These are phyloP conservation scores for Syzygium jambos DNA, from an alignment of 345 rosid species.

Conservation along the genomic window DNA sequence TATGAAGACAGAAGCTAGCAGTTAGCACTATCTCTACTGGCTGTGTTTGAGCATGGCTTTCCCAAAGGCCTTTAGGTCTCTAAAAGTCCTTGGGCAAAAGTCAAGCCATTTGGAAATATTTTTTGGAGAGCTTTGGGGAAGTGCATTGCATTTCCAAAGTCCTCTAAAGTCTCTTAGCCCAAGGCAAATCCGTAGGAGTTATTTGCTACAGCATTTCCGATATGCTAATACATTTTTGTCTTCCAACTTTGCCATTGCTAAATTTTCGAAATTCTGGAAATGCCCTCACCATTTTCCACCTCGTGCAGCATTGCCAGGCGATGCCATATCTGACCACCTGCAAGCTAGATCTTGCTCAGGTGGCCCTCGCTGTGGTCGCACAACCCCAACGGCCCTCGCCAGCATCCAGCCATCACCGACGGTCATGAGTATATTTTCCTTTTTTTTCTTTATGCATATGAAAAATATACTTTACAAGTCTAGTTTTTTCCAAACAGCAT, in stretches of 20 bases:
- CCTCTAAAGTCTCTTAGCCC: not conserved
- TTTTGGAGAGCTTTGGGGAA: not conserved
- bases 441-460: not conserved
- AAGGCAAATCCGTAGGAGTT: not conserved
- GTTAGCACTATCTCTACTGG: not conserved
- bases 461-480: not conserved
- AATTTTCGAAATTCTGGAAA: not conserved
- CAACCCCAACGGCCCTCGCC: not conserved
- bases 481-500: not conserved
- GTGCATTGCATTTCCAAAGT: not conserved
- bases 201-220: not conserved
- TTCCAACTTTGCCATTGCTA: not conserved
- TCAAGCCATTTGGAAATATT: not conserved
- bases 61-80: not conserved
- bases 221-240: not conserved
- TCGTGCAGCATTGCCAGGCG: not conserved
- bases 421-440: not conserved
- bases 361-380: not conserved
- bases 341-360: not conserved
- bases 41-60: not conserved
- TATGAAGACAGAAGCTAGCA: not conserved
- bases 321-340: not conserved
- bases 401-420: not conserved
- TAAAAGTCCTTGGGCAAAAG: not conserved
- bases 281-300: not conserved